phyloP scores from a whole-genome alignment of 2,329 filamentous ascomycete species.

The Claviceps sp. region DNA sequence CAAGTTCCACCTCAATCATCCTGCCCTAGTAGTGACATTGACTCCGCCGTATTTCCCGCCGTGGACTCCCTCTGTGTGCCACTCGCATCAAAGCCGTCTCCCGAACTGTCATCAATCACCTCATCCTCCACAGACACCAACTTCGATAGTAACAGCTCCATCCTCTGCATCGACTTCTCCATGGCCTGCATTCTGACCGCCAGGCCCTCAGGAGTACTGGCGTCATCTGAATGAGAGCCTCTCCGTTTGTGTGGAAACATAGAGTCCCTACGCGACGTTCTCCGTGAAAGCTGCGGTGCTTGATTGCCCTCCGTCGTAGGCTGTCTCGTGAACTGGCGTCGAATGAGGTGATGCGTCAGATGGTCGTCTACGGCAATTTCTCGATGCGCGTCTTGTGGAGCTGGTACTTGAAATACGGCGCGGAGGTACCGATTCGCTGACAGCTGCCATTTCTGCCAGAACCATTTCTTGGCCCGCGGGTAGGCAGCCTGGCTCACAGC shows the following conservation, averaged over 20 bases:
- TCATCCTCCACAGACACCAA: conserved; percentile 21
- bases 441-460: conserved; percentile 56
- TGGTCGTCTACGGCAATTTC: conserved; percentile 48
- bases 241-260: conserved; percentile 40
- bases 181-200: conserved; percentile 31
- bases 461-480: conserved; percentile 26
- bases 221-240: conserved; percentile 31
- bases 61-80: conserved; percentile 14
- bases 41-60: conserved; percentile 17
- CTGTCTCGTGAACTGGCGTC: conserved; percentile 39
- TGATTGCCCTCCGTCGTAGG: conserved; percentile 19
- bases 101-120: conserved; percentile 12
- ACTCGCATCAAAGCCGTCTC: conserved; percentile 16
- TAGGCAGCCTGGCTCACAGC: conserved; percentile 9
- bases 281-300: conserved; percentile 13
- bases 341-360: conserved; percentile 43
- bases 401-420: conserved; percentile 58
- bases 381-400: conserved; percentile 45
- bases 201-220: conserved; percentile 30
- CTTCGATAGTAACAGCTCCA: conserved; percentile 32
- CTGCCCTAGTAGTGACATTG: conserved; percentile 15
- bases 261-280: conserved; percentile 38
- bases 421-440: conserved; percentile 60
- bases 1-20: not conserved
- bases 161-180: conserved; percentile 34